Conservation (phyloP, 1,139 yeast species). For the Hanseniaspora gamundiae region DNA sequence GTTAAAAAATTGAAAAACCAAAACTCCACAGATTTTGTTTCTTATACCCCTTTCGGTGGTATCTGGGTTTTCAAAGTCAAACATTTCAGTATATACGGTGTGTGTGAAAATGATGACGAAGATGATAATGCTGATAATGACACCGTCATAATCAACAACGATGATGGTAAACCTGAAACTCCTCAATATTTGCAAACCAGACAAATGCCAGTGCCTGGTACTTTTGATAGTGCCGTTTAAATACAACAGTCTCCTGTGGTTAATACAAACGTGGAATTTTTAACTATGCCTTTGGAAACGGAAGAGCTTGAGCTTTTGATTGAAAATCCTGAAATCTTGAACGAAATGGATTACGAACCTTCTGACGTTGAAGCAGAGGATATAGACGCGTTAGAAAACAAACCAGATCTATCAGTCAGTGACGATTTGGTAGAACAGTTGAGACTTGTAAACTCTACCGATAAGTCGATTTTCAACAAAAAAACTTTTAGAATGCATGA, state of each 20-base stretch:
- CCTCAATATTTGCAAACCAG: slow-evolving; percentile 16
- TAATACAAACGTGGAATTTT: slow-evolving; percentile 13
- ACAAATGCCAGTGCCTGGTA: slow-evolving; percentile 34
- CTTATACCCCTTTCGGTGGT: slow-evolving; percentile 68
- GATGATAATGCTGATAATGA: slow-evolving; percentile 6
- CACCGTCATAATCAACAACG: slow-evolving; percentile 18
- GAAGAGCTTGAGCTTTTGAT: slow-evolving; percentile 25
- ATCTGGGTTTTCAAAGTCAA: slow-evolving; percentile 74
- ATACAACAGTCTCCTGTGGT: slow-evolving; percentile 12
- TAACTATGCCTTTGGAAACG: slow-evolving; percentile 20
- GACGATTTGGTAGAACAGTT: slow-evolving; percentile 56
- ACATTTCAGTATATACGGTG: slow-evolving; percentile 92
- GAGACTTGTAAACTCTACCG: slow-evolving; percentile 39
- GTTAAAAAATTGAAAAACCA: slow-evolving; percentile 40
- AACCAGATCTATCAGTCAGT: slow-evolving; percentile 32
- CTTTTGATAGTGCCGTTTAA: slow-evolving; percentile 13
- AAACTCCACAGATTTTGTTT: slow-evolving; percentile 65
- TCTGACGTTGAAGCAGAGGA: slow-evolving; percentile 32
- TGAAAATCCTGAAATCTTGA: slow-evolving; percentile 30
- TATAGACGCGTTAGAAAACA: slow-evolving; percentile 29
- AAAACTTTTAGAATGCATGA: slow-evolving; percentile 15
- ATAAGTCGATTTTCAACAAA: slow-evolving; percentile 37
- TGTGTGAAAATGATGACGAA: slow-evolving; percentile 32
- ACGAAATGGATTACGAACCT: slow-evolving; percentile 63
- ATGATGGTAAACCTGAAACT: slow-evolving; percentile 29